Evolutionary conservation across 2,329 filamentous ascomycete genomes (phyloP), one percentile per base, ranked within the genome.

Genomic region (Colletotrichum paranaense): DNA sequence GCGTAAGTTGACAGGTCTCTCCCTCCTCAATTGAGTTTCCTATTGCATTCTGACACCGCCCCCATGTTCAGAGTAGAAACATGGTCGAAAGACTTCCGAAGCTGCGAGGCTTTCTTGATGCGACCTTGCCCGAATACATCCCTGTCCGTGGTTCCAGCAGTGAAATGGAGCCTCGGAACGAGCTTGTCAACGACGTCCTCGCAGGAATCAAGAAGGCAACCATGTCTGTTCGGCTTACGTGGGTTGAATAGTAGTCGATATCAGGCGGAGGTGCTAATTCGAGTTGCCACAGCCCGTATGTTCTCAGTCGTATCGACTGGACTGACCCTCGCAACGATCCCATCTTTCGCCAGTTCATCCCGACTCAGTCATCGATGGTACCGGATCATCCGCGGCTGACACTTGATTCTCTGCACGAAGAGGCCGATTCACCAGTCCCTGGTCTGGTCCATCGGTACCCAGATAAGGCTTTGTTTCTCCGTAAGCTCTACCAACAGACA

Each of bases 381-480:
- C 81, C 84, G 0, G 88, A 92, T 74, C 90, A 92, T 76, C 86
- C 87, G 0, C 84, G 85, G 65, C 76, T 89, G n/a, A 82, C 81
- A 0, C 77, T 91, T 4, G 91, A 92, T 78, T 90, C 90, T 0
- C 80, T 92, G n/a, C 83, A 89, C 57, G 90, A 92, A 81, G 82
- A 82, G 32, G 80, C 81, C 4, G 89, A 92, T 75, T 88, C 86
- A 7, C 88, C 88, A 0, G 88, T 91, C 2, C 81, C 84, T 19
- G 89, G 89, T 0, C 79, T 92, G 3, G 89, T 92, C 2, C 90
- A 92, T 78, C 85, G 90, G n/a, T 92, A 93, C 78, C 87, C 87
- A 0, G 89, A 92, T 72, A 91, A 90, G 79, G 90, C 88, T 2
- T 79, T 92, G 6, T 91, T 92, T 67, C 81, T 92, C 35, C 86